Conservation (phyloP, 176 grass and related monocot species). For the Rhynchospora breviuscula region DNA sequence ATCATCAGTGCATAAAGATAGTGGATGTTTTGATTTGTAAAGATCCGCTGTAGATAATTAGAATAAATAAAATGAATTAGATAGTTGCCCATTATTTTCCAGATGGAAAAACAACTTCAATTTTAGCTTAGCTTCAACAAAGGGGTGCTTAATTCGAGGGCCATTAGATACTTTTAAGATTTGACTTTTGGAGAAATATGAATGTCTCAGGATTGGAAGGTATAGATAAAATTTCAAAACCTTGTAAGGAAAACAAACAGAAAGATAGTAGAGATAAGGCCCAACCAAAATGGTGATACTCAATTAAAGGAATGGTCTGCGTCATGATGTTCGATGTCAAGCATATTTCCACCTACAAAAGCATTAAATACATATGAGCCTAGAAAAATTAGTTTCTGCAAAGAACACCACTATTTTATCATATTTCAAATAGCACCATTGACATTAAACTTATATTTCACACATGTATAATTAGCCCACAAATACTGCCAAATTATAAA, state of each 20-base stretch:
- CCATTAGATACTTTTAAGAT: neutral
- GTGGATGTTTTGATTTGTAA: slow-evolving; percentile 62
- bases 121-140: neutral
- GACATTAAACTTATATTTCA: neutral
- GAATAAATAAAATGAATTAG: slow-evolving; percentile 6
- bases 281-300: slow-evolving; percentile 83
- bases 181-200: neutral
- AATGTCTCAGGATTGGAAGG: neutral
- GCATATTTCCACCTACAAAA: slow-evolving; percentile 80
- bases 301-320: slow-evolving; percentile 49
- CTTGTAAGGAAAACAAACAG: neutral
- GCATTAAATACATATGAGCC: neutral
- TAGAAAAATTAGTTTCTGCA: neutral
- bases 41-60: slow-evolving; percentile 57
- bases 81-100: neutral
- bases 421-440: neutral
- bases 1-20: slow-evolving; percentile 86
- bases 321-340: slow-evolving; percentile 97
- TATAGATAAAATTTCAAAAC: slow-evolving; percentile 2
- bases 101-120: neutral
- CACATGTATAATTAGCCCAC: neutral
- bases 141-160: neutral
- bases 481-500: neutral
- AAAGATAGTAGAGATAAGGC: neutral
- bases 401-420: neutral